Evolutionary conservation across 1,284 basidiomycete genomes (phyloP), one percentile per base, ranked within the genome.

Genomic region (Naganishia albida): DNA sequence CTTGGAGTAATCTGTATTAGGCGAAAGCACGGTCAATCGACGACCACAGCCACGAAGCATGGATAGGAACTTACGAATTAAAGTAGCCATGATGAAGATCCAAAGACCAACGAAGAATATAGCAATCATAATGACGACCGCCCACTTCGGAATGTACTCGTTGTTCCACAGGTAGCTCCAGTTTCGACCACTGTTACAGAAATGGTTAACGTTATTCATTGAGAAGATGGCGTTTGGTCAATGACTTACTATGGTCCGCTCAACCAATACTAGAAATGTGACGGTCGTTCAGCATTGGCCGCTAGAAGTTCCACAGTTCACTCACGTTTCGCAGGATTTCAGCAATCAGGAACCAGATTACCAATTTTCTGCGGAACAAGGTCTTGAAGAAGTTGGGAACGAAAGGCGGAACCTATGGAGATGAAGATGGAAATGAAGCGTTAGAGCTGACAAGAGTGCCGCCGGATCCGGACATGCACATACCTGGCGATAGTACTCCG

Each of bases 111-210:
- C 78, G 80, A 95, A 95, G 85, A 95, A 95, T 28, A 83, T 74
- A 72, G 88, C 77, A 74, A 94, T 84, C 67, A 94, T 87, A 26
- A 93, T 75, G 25, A 91, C 80, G 55, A 88, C 91, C 70, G 88
- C 86, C 87, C 88, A 93, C 71, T 88, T 87, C 23, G 90, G 85
- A 64, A 94, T 87, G 30, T 70, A 67, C 3, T 85, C 83, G n/a
- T 88, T 87, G 71, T 82, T 85, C 92, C 92, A 95, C 20, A 94
- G 81, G 86, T 92, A 95, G 71, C 86, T 82, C 92, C 92, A 95
- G 79, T 93, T 94, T 72, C 92, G 88, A 66, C 92, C 92, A 87
- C 87, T 90, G 69, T 3, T 69, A 66, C 62, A 20, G 69, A 69
- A 53, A 49, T 49, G 8, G 34, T 55, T n/a, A 28, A 23, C 59